These are phyloP conservation scores for Hypoxylon lienhwacheense DNA, from an alignment of 495 filamentous ascomycete genomes.

Conservation along the genomic window DNA sequence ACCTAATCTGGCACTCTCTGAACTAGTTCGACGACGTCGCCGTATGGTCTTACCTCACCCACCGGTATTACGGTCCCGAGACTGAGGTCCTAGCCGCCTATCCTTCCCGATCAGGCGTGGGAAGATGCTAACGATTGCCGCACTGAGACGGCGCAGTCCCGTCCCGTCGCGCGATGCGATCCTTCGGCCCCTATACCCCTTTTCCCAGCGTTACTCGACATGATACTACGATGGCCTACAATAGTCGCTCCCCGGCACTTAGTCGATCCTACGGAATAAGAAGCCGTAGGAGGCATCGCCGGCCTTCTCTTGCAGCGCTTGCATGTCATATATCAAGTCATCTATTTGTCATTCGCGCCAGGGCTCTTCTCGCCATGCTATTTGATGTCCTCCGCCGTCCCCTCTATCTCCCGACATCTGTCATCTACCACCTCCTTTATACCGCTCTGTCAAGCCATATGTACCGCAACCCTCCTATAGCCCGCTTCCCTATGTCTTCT, in stretches of 20 bases:
- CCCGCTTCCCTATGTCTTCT: too few species aligned
- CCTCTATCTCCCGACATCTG: too few species aligned
- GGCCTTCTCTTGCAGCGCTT: background rate
- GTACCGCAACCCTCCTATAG: too few species aligned
- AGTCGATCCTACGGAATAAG: background rate
- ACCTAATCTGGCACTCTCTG: too few species aligned
- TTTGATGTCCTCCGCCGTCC: background rate
- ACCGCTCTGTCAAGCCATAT: too few species aligned
- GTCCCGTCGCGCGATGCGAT: conserved; percentile 3
- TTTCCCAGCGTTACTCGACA: background rate
- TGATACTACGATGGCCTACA: conserved; percentile 1
- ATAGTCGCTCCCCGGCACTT: background rate
- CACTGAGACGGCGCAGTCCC: conserved; percentile 15
- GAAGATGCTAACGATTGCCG: background rate
- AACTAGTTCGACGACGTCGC: too few species aligned
- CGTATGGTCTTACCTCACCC: too few species aligned
- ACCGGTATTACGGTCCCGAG: too few species aligned
- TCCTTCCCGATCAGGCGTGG: conserved; percentile 5
- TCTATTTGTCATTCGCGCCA: conserved; percentile 4
- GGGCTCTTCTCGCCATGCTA: conserved; percentile 1
- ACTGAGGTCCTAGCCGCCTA: background rate
- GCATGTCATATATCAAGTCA: conserved; percentile 15
- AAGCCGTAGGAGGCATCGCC: background rate
- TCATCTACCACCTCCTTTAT: too few species aligned
- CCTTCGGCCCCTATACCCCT: conserved; percentile 14